A percentile compares a stretch with the other conserved stretches of the same genome.
These are phyloP conservation scores for Podospora conica DNA, from an alignment of 495 filamentous ascomycete species.

Conservation along the genomic window DNA sequence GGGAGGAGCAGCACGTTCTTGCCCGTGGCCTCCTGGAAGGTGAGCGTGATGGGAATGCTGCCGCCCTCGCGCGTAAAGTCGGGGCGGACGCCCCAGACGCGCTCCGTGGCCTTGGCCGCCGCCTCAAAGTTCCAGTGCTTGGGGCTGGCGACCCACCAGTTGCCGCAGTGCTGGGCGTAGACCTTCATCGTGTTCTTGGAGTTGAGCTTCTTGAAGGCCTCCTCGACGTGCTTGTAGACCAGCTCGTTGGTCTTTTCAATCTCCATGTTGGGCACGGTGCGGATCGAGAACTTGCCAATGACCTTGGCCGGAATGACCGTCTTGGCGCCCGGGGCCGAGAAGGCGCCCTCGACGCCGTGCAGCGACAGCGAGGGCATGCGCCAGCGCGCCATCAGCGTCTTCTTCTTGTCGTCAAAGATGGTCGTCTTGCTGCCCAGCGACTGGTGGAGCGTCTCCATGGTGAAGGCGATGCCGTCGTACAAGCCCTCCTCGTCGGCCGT, in stretches of 20 bases:
- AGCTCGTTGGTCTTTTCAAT: conserved; percentile 76
- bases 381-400: conserved; percentile 92
- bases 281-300: conserved; percentile 94
- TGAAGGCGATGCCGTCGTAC: conserved; percentile 82
- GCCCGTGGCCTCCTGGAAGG: conserved; percentile 95
- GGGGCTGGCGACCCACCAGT: conserved; percentile 96
- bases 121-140: conserved; percentile 98
- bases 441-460: conserved; percentile 90
- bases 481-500: conserved; percentile 79
- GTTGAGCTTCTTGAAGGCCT: conserved; percentile 71
- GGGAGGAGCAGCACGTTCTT: conserved; percentile 96
- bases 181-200: conserved; percentile 88
- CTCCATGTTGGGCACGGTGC: conserved; percentile 97
- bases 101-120: conserved; percentile 84
- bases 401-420: conserved; percentile 78
- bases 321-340: conserved; percentile 89
- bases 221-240: conserved; percentile 72
- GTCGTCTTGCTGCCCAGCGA: conserved; percentile 80
- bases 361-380: conserved; percentile 90
- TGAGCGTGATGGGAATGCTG: conserved; percentile 93
- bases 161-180: conserved; percentile 76
- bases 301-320: conserved; percentile 98
- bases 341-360: conserved; percentile 93
- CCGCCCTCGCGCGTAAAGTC: conserved; percentile 97
- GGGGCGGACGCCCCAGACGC: conserved; percentile 85